These are phyloP conservation scores for Dryas drummondii DNA, from an alignment of 306 rosid species.

Conservation along the genomic window DNA sequence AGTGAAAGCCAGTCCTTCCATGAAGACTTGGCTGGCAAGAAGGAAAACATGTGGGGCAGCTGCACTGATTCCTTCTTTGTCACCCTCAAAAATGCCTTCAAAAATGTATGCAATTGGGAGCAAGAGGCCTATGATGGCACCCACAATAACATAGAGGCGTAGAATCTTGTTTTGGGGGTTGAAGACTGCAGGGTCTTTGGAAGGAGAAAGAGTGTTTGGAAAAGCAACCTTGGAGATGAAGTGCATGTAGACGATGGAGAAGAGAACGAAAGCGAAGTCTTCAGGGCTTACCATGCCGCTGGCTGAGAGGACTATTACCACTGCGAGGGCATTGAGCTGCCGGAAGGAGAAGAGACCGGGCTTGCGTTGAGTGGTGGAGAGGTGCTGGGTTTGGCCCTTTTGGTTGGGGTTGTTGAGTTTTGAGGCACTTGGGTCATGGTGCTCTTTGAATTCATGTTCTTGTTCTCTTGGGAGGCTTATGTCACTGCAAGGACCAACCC, in stretches of 20 bases:
- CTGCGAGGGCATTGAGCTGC: slow-evolving; percentile 64
- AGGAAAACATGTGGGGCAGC: slow-evolving; percentile 89
- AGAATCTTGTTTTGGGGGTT: slow-evolving; percentile 50
- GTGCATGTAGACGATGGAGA: slow-evolving; percentile 55
- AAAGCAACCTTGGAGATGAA: slow-evolving; percentile 69
- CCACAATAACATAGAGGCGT: slow-evolving; percentile 46
- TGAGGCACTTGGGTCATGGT: slow-evolving; percentile 27
- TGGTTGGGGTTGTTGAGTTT: slow-evolving; percentile 15
- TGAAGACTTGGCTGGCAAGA: slow-evolving; percentile 76
- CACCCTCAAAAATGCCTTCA: slow-evolving; percentile 68
- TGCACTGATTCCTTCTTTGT: slow-evolving; percentile 74
- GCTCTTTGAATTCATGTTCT: slow-evolving; percentile 48
- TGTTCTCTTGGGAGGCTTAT: slow-evolving; percentile 56
- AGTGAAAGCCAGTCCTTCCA: slow-evolving; percentile 72
- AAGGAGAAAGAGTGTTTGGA: slow-evolving; percentile 36
- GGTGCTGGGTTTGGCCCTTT: not conserved
- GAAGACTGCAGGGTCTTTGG: slow-evolving; percentile 43
- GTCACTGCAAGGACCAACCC: slow-evolving; percentile 68
- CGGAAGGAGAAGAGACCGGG: slow-evolving; percentile 47
- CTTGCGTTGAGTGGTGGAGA: slow-evolving; percentile 9
- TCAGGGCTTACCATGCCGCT: slow-evolving; percentile 71
- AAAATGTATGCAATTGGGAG: slow-evolving; percentile 71
- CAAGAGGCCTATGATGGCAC: slow-evolving; percentile 62
- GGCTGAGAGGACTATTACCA: slow-evolving; percentile 58
- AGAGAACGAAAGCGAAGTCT: slow-evolving; percentile 63